Conservation (phyloP, 495 filamentous ascomycete species). For the Opeltia flavorubescens region DNA sequence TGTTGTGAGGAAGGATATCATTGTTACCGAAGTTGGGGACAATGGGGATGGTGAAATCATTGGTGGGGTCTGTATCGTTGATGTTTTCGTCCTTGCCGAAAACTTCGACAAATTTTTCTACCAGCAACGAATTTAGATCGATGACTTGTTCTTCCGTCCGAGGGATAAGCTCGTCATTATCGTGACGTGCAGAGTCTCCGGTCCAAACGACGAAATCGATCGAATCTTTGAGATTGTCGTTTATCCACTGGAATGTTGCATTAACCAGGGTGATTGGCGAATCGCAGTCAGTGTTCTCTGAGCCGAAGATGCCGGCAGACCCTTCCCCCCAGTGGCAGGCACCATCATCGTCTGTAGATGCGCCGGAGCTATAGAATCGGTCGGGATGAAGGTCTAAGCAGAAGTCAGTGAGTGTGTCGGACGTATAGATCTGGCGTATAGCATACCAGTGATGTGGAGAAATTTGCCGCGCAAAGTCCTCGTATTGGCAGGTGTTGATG, state of each 20-base stretch:
- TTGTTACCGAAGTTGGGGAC: conserved; percentile 93
- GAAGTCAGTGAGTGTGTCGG: not conserved
- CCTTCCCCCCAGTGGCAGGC: conserved; percentile 75
- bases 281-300: conserved; percentile 81
- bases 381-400: conserved; percentile 78
- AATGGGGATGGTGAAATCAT: conserved; percentile 58
- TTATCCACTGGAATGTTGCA: conserved; percentile 85
- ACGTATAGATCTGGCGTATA: not conserved
- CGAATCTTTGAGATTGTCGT: conserved; percentile 62
- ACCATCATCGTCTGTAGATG: conserved; percentile 48
- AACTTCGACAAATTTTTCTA: conserved; percentile 58
- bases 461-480: conserved; percentile 62
- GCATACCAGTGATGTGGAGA: conserved; percentile 85
- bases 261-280: conserved; percentile 66
- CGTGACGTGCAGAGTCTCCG: conserved; percentile 88
- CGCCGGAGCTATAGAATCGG: conserved; percentile 61
- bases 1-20: conserved; percentile 94
- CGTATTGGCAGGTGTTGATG: not conserved
- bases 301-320: conserved; percentile 64
- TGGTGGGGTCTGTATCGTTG: conserved; percentile 32
- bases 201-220: conserved; percentile 98
- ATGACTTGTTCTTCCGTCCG: conserved; percentile 61
- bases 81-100: conserved; percentile 42
- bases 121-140: conserved; percentile 57
- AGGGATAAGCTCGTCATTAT: conserved; percentile 76